phyloP scores from a whole-genome alignment of 2,329 filamentous ascomycete species.

The Metarhizium rileyi region DNA sequence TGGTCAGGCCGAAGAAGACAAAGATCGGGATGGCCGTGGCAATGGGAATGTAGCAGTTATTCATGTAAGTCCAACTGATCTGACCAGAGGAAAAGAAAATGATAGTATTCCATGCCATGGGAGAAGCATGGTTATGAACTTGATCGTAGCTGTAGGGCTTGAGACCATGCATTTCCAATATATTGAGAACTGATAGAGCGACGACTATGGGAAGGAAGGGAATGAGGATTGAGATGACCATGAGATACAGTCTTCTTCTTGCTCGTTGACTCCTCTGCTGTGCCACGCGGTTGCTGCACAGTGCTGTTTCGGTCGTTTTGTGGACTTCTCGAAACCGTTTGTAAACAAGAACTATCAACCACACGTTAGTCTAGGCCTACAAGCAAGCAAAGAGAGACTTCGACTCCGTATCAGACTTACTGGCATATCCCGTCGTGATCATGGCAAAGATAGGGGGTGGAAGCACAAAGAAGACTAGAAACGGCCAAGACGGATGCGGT shows the following conservation, averaged over 20 bases:
- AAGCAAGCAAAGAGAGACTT: neutral
- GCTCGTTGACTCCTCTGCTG: conserved; percentile 35
- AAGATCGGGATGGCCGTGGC: conserved; percentile 38
- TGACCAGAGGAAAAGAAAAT: conserved; percentile 32
- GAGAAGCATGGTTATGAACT: conserved; percentile 28
- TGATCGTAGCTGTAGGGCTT: conserved; percentile 30
- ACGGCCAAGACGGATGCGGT: conserved; percentile 36
- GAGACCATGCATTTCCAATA: conserved; percentile 20
- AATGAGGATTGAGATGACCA: conserved; percentile 41
- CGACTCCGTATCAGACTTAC: conserved; percentile 26
- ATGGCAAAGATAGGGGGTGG: conserved; percentile 35
- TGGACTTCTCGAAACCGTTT: conserved; percentile 37
- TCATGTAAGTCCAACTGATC: conserved; percentile 29
- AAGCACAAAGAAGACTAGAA: conserved; percentile 36
- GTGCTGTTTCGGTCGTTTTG: conserved; percentile 27
- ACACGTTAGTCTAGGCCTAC: neutral
- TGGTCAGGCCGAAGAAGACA: conserved; percentile 45
- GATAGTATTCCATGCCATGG: conserved; percentile 37
- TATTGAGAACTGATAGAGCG: conserved; percentile 30
- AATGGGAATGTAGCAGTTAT: conserved; percentile 39
- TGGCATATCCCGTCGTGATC: conserved; percentile 35
- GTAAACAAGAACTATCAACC: conserved; percentile 33
- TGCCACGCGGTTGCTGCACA: conserved; percentile 31
- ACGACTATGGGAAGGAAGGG: conserved; percentile 41
- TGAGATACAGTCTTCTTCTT: conserved; percentile 43